Base-by-base conservation (phyloP, 345 rosid species). In the Pistacia integerrima region DNA sequence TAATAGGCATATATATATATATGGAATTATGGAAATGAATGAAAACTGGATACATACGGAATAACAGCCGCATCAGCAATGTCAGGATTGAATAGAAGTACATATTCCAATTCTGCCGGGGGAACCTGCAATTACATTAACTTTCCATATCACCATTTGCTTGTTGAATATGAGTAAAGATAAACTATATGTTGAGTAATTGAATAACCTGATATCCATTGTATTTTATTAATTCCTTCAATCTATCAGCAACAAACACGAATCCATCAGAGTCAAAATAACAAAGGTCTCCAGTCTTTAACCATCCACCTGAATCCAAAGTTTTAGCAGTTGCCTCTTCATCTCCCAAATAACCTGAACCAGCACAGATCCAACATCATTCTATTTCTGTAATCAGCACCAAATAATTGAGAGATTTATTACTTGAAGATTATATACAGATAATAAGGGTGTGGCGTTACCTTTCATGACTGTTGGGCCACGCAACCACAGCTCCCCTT, bases 261-360 rank as follows among this genome's bases (percentile, higher is more conserved):
- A 85, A 88, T 1, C 97, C 98, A 3, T 89, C 78, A 0, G 88
- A 59, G 79, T 95, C 96, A 71, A 95, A 82, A 73, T 90, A 92
- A 80, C 99, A 90, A 22, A 95, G 87, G 78, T 95, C 98, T 16
- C 98, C 99, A 0, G 98, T 95, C 88, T 84, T 95, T 76, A 95
- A 81, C 99, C 98, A 93, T 22, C 97, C 99, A 8, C 92, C 93
- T 57, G 84, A 69, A 76, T 88, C 90, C 67, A 95, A 78, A 57
- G 93, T 88, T 76, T 92, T 97, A 22, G 89, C 85, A 64, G 97
- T 95, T 71, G 99, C 98, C 82, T 82, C 89, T 74, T 90, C 91
- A 65, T 95, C 87, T 64, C 89, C 90, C 48, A 87, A 90, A 82
- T 95, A 95, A 78, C 96, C 98, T 93, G 88, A 70, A 81, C 20